Evolutionary conservation across 202 grass and related monocot genomes (phyloP).

Genomic region (Carex sylvatica): DNA sequence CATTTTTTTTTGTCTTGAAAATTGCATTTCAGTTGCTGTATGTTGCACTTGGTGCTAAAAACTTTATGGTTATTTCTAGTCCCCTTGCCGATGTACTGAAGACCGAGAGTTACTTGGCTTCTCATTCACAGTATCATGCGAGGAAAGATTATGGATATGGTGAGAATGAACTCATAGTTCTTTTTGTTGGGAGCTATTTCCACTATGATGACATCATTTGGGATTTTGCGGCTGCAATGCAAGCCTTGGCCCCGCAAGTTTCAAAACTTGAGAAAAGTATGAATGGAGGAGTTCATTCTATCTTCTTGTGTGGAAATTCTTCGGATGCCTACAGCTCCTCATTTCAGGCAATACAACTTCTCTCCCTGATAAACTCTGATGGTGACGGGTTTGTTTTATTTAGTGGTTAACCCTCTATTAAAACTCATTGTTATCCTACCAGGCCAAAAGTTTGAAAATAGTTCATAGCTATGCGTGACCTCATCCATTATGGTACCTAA

Average conservation of each 20-base stretch:
- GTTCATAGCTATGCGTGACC: background rate
- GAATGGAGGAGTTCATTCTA: slow-evolving; percentile 53
- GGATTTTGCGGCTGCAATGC: slow-evolving; percentile 63
- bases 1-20: background rate
- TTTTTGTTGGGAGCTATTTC: slow-evolving; percentile 75
- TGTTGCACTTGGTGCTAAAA: slow-evolving; percentile 60
- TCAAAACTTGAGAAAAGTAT: slow-evolving; percentile 47
- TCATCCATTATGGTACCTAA: background rate
- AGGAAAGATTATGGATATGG: slow-evolving; percentile 58
- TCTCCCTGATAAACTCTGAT: background rate
- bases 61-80: slow-evolving; percentile 90
- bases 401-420: background rate
- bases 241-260: slow-evolving; percentile 57
- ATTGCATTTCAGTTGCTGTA: slow-evolving; percentile 65
- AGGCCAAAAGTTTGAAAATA: background rate
- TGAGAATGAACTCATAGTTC: slow-evolving; percentile 63
- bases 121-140: slow-evolving; percentile 40
- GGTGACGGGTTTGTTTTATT: background rate
- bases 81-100: slow-evolving; percentile 64
- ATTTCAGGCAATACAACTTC: slow-evolving; percentile 60
- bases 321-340: slow-evolving; percentile 55
- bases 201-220: slow-evolving; percentile 80
- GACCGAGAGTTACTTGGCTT: slow-evolving; percentile 46
- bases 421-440: background rate
- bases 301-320: slow-evolving; percentile 79